Evolutionary conservation across 345 rosid genomes (phyloP), one percentile per base, ranked within the genome.

Genomic region (Gossypium longicalyx): DNA sequence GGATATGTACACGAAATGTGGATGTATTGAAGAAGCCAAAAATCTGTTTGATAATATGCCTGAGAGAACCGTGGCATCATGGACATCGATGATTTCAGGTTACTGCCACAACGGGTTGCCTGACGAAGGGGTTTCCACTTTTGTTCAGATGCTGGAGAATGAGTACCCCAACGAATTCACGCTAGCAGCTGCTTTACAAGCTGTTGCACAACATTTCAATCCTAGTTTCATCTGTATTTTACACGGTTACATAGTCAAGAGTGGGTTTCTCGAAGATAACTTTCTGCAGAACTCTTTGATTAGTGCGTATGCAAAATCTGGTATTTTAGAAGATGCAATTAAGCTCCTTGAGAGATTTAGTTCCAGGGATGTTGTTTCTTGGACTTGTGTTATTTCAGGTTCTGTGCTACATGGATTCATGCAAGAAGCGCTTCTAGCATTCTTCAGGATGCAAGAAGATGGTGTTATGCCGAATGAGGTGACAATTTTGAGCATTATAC

Each of bases 371-470:
- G 86, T 86, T 4, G 75, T 89, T 44, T 82, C 86, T 7, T 87
- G 91, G 91, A 87, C 84, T 77, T 85, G 88, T 0, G 73, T 87
- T 5, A 75, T 87, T 47, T 77, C 91, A 9, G 83, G 83, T 12
- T 78, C 44, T 38, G 86, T 82, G 19, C 63, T 77, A 1, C 78
- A 79, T 47, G 89, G 85, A 9, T 74, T 77, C 69, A 57, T 64
- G 34, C 45, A 29, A 65, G 83, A 79, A 9, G 89, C 90, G 25
- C 59, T 87, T 44, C 62, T 74, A 9, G 51, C 83, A 25, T 87
- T 83, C 76, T 44, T 71, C 10, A 51, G 52, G 77, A 89, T 86
- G 91, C 86, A 78, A 57, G 72, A 72, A 23, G 79, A 80, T 52
- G 88, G 89, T 53, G 72, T 78, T 60, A 53, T 48, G 25, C 86